phyloP scores from a whole-genome alignment of 345 rosid genomes.

The Erodium maritimum region DNA sequence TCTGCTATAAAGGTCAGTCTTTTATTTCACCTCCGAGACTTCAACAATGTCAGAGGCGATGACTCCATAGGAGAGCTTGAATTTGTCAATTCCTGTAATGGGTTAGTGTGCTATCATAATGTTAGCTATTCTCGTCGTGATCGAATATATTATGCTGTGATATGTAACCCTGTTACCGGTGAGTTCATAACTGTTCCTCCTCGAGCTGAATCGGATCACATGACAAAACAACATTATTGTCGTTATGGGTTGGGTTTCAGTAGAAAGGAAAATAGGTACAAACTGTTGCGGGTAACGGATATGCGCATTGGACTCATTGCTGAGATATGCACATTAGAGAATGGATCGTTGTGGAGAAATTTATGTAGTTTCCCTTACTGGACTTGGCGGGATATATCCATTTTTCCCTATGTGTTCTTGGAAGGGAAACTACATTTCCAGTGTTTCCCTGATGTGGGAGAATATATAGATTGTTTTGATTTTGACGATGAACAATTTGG shows the following conservation, averaged over 20 bases:
- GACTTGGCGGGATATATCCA: not conserved
- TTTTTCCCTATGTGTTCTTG: too few species aligned
- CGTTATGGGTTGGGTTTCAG: not conserved
- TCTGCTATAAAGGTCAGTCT: too few species aligned
- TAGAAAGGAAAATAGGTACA: not conserved
- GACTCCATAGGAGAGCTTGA: too few species aligned
- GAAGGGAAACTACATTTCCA: too few species aligned
- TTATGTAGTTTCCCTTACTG: not conserved
- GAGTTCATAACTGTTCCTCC: too few species aligned
- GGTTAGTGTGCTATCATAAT: not conserved
- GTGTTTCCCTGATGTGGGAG: too few species aligned
- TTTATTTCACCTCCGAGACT: too few species aligned
- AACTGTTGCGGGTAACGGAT: not conserved
- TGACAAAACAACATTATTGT: too few species aligned
- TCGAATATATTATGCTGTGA: not conserved
- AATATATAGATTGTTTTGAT: not conserved
- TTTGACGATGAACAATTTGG: not conserved
- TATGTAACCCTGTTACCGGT: not conserved
- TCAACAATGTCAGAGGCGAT: too few species aligned
- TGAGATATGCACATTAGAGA: not conserved
- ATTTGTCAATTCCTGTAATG: not conserved
- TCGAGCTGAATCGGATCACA: too few species aligned
- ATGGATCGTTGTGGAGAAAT: not conserved
- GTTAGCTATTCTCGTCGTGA: not conserved
- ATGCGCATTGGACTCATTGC: not conserved